Evolutionary conservation across 176 grass and related monocot species (phyloP), one percentile per base, ranked within the genome.

Genomic region (Avena insularis): DNA sequence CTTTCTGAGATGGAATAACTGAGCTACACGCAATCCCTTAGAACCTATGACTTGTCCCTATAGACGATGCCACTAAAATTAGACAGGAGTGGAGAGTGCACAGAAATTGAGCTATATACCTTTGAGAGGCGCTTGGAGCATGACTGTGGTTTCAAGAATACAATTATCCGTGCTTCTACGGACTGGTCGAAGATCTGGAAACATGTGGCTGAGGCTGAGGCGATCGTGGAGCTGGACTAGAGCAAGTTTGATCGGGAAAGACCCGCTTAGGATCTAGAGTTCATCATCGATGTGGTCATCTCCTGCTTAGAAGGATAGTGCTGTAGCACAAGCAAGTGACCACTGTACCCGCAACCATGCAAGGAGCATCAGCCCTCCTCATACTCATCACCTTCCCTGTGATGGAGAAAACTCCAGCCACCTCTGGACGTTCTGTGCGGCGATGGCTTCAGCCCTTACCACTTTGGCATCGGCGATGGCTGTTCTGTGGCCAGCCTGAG

Each of bases 321-420:
- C 70, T 10, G 4, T n/a, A 49, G 65, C 53, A 56, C 53, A 16
- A 56, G 21, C 36, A 55, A 67, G 70, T 5, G 4, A 2, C 46
- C 20, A 65, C 35, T n/a, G 56, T 82, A 87, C 79, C 1, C 33
- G 10, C 11, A 77, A 51, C 71, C 71, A 88, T 88, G 86, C 2
- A 82, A 57, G 79, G 55, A 82, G 21, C 71, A n/a, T 46, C 53
- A 23, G 3, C 65, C 15, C 29, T 75, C 14, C 71, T 82, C n/a
- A 27, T 56, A 58, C 15, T 80, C 85, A 38, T 62, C 40, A 8
- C 33, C 79, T 57, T 67, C 86, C 14, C 58, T 3, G 59, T n/a
- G 31, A 65, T 4, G 23, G 31, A 1, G 1, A n/a, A 65, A 2
- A 45, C 71, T 12, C 5, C 17, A 2, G 53, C 71, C n/a, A 3